Base-by-base conservation (phyloP, 2,329 filamentous ascomycete genomes). In the Drechmeria coniospora region DNA sequence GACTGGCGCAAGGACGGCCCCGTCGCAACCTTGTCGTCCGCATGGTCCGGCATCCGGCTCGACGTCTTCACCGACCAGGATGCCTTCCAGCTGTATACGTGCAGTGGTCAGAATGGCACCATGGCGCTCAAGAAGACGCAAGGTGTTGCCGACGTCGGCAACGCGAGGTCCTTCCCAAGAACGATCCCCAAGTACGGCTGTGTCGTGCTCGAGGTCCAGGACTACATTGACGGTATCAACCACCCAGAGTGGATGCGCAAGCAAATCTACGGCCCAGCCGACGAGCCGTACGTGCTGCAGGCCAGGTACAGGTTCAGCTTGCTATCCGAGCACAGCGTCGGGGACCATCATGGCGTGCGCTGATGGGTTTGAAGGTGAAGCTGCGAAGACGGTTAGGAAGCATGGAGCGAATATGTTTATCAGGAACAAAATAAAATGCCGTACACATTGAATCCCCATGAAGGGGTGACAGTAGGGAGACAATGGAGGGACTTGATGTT, bases 191-290 rank as follows among this genome's bases (percentile, higher is more conserved):
- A 86, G 59, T 82, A 84, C 46, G 84, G 82, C 18, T 94, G 87
- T 52, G 46, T 93, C 15, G 87, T 93, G 26, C 68, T 94, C 52
- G 87, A 94, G 58, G 81, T 90, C 9, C 72, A 94, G 62, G 84
- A 90, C 50, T 94, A 74, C 70, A 92, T 94, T 45, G 86, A 92
- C 48, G 84, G 67, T 15, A 90, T 95, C 56, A 94, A 93, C 56
- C 70, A 92, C 42, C 86, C 86, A 0, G 70, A 83, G 52, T 94
- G 87, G 87, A 73, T 73, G 33, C 69, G 86, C 29, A 73, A 65
- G 54, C 71, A 77, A 44, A 56, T 78, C 33, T 76, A 56, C 41
- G 61, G 53, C 17, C 73, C 73, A 1, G 69, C 63, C 7, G 68
- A 59, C 30, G 64, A 65, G 35, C 67, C 68, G 3, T 76, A 71